Percentiles rank a stretch among this genome's conserved stretches.
phyloP scores from a whole-genome alignment of 1,139 yeast species.

The Yamadazyma aaseri region DNA sequence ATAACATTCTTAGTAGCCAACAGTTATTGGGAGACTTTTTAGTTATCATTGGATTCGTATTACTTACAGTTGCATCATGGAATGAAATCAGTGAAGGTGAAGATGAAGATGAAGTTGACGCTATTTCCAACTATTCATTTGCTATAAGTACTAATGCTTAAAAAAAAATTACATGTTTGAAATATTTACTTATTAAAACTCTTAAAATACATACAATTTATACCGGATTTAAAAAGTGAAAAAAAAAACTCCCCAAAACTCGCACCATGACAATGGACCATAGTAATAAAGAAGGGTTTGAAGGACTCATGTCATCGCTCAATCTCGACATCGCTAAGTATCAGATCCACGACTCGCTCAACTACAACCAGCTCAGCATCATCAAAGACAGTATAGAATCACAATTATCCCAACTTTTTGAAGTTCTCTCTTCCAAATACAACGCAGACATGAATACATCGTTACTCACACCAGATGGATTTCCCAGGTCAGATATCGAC shows the following conservation, averaged over 20 bases:
- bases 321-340: constrained; percentile 21
- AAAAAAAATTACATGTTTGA: too few species aligned
- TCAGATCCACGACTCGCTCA: constrained; percentile 15
- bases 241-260: neutral
- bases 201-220: too few species aligned
- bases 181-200: too few species aligned
- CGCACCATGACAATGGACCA: constrained; percentile 17
- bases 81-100: constrained; percentile 66
- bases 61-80: constrained; percentile 75
- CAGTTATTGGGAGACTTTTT: constrained; percentile 58
- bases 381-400: constrained; percentile 33
- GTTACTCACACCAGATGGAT: constrained; percentile 71
- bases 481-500: constrained; percentile 82
- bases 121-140: constrained; percentile 44
- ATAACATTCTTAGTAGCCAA: constrained; percentile 45
- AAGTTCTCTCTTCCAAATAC: constrained; percentile 28
- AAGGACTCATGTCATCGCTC: constrained; percentile 40
- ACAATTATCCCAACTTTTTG: constrained; percentile 33
- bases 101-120: constrained; percentile 51
- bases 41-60: constrained; percentile 64
- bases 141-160: constrained; percentile 29
- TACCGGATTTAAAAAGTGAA: neutral
- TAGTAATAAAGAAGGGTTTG: constrained; percentile 22
- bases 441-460: constrained; percentile 63
- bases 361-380: constrained; percentile 27